Conservation (phyloP, 805 yeast species). For the Myxozyma lipomycoides region DNA sequence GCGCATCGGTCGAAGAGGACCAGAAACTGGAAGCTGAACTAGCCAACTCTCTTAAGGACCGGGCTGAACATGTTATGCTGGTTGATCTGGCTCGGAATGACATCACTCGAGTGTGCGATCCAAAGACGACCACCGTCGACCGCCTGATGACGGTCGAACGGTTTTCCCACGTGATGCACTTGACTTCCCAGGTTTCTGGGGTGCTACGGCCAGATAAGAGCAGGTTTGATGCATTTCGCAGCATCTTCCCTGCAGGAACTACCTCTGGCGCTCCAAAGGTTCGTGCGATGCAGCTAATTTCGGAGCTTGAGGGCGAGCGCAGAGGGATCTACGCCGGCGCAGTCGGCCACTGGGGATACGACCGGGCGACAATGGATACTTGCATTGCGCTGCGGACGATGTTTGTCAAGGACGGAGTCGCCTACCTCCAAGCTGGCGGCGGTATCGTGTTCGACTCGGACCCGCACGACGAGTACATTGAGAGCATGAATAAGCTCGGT, state of each 20-base stretch:
- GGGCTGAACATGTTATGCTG: constrained; percentile 98
- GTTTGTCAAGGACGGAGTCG: constrained; percentile 87
- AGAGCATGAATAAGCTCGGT: constrained; percentile 95
- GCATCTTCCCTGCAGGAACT: constrained; percentile 98
- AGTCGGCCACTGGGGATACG: constrained; percentile 97
- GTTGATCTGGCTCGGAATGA: constrained; percentile 97
- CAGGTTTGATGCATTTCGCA: constrained; percentile 94
- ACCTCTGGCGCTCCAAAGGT: constrained; percentile 99
- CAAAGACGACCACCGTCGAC: constrained; percentile 79
- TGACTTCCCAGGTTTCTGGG: constrained; percentile 93
- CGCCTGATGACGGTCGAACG: constrained; percentile 84
- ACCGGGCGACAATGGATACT: constrained; percentile 91
- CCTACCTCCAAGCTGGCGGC: constrained; percentile 97
- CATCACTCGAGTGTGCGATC: constrained; percentile 90
- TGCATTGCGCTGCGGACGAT: constrained; percentile 96
- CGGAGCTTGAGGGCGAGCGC: constrained; percentile 83
- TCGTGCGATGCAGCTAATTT: constrained; percentile 90
- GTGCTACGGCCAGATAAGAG: constrained; percentile 76
- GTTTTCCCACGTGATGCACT: constrained; percentile 94
- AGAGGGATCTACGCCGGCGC: constrained; percentile 99
- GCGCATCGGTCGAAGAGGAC: constrained; percentile 87
- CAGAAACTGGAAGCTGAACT: constrained; percentile 73
- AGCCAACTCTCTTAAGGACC: constrained; percentile 75
- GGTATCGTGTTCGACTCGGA: constrained; percentile 96
- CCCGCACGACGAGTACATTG: constrained; percentile 90